Evolutionary conservation across 495 filamentous ascomycete species (phyloP), one percentile per base, ranked within the genome.

Genomic region (Penicillium parvum): DNA sequence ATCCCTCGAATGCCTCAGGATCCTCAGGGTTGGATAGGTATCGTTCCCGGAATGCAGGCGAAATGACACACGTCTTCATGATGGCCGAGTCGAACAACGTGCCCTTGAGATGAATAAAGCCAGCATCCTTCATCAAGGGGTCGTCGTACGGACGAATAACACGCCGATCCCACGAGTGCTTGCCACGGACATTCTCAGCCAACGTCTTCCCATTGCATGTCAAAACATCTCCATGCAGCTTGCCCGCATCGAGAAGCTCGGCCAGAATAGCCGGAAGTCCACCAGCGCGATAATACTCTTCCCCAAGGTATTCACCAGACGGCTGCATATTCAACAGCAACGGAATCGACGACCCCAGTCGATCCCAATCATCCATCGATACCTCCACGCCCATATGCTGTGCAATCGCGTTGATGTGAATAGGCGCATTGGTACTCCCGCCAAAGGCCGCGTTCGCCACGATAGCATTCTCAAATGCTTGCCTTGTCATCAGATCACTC

Each of bases 31-130:
- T 67, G 20, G 71, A 68, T 5, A 77, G 58, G 29, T 74, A 77
- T 12, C 55, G 61, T 29, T 68, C 27, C 29, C 70, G 52, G 51
- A 78, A 77, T 17, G 60, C 64, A 2, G 65, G 50, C 3, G 74
- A 75, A 32, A 78, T 75, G 12, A 76, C 75, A 23, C 68, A 77
- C 1, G 72, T 78, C 51, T 78, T 77, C 74, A 78, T 77, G 44
- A 78, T 77, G 3, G 75, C 75, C 0, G 72, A 75, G 16, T 76
- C 60, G 43, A 78, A 78, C 3, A 79, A 51, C 18, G 56, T 76
- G 5, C 75, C 73, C 38, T 62, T 62, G 19, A 79, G 60, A 41
- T 77, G 72, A 6, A 72, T 44, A 37, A 79, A 76, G 0, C 73
- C 74, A 4, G 74, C 75, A 40, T 75, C 64, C 4, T 55, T 45